Percentiles rank a stretch among this genome's conserved stretches.
Conservation (phyloP, 2,329 filamentous ascomycete genomes). For the Colletotrichum orbiculare region DNA sequence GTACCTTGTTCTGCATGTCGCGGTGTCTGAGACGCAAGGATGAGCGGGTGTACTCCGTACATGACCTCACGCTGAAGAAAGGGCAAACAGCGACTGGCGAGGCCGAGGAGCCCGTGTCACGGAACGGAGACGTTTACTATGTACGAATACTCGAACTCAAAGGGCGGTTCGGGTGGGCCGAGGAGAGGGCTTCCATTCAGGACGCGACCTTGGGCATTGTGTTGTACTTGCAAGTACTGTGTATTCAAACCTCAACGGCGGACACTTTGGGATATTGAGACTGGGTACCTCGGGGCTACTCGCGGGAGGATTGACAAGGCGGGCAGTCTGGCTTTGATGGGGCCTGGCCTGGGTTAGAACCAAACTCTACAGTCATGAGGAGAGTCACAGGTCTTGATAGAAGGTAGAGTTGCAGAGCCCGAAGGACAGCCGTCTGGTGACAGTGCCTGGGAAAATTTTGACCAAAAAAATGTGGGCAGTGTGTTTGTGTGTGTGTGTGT, state of each 20-base stretch:
- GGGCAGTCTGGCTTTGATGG: no score
- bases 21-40: conserved; percentile 31
- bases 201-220: not conserved
- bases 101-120: no score
- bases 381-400: no score
- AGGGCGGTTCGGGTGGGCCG: not conserved
- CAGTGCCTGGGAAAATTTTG: conserved; percentile 21
- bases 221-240: no score
- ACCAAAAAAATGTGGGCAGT: conserved; percentile 26
- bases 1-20: conserved; percentile 27
- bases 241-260: not conserved
- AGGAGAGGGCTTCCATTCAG: not conserved
- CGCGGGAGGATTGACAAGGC: not conserved
- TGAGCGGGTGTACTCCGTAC: conserved; percentile 30
- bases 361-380: no score
- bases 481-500: conserved; percentile 16
- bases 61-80: conserved; percentile 34
- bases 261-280: conserved; percentile 23
- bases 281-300: conserved; percentile 14
- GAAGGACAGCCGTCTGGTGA: no score
- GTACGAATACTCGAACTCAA: not conserved
- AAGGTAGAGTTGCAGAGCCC: no score
- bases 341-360: no score
- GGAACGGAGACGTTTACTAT: no score
- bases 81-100: conserved; percentile 15